Base-by-base conservation (phyloP, 495 filamentous ascomycete genomes). In the Eremomyces bilateralis region DNA sequence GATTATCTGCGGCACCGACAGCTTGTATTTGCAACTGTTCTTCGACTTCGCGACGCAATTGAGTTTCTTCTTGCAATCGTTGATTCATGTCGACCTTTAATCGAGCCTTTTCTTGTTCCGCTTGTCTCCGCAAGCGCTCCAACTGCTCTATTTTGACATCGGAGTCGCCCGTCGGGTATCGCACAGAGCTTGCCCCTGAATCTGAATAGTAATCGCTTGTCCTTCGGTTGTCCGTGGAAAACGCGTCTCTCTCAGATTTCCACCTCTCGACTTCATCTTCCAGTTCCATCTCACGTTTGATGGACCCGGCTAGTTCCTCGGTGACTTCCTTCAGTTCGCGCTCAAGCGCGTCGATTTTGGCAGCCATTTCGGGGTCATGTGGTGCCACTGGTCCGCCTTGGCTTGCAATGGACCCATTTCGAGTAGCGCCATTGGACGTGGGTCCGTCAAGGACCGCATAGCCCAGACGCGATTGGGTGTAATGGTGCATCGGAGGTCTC, bases 171-270 rank as follows among this genome's bases (percentile, higher is more conserved):
- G 66, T 45, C 10, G 60, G 58, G 57, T 76, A 80, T 45, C 81
- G 71, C 35, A 76, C 66, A 3, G 84, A 83, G 51, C 81, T 84
- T 31, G 76, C 76, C 30, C 90, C 88, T 1, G 82, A 90, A 50
- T 97, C 88, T 0, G 88, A 97, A 50, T 84, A 97, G 55, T 97
- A 95, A 53, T 97, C 88, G 52, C 88, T 97, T 3, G 82, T 93
- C 34, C 85, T 68, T 49, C 74, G 73, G 39, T 70, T 74, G 1
- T 46, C 36, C 17, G 45, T 46, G 4, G 33, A 51, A 37, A 29
- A 47, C 33, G 45, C 44, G 2, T 67, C 64, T n/a, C 56, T 62
- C 32, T 69, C 83, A 21, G 68, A 56, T 53, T 92, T 82, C 44
- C 90, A 53, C 36, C 76, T 64, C 41, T 97, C 88, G 1, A 95